A percentile compares a stretch with the other conserved stretches of the same genome.
These are phyloP conservation scores for Pelargonium cotyledonis DNA, from an alignment of 441 rosid genomes.

Conservation along the genomic window DNA sequence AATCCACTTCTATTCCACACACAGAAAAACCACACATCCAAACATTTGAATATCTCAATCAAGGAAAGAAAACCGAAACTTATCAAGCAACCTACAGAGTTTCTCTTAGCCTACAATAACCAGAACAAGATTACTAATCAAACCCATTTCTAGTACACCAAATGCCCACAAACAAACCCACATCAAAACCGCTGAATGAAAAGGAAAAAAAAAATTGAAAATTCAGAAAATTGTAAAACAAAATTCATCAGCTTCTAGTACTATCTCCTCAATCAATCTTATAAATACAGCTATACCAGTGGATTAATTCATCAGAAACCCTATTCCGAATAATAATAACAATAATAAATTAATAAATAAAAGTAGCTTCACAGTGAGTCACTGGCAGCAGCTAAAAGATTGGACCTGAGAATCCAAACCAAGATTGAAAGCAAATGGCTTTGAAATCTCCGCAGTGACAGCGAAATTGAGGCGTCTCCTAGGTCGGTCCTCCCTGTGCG, in stretches of 20 bases:
- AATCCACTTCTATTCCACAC: too few relatives aligned
- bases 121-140: neutral
- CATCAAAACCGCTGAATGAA: too few relatives aligned
- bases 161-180: neutral
- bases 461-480: constrained; percentile 40
- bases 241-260: neutral
- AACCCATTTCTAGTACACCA: neutral
- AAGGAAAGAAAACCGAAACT: neutral
- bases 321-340: neutral
- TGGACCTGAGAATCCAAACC: constrained; percentile 74
- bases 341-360: neutral
- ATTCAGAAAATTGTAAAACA: neutral
- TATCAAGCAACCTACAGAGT: neutral
- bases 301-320: neutral
- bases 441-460: constrained; percentile 53
- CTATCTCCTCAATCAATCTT: neutral
- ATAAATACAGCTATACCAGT: neutral
- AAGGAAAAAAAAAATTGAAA: neutral
- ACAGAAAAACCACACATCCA: neutral
- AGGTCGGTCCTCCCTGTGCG: constrained; percentile 28
- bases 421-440: constrained; percentile 44
- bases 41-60: neutral
- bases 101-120: neutral
- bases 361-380: neutral
- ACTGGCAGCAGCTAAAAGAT: neutral